Evolutionary conservation across 2,329 filamentous ascomycete genomes (phyloP), one percentile per base, ranked within the genome.

Genomic region (Exophiala sp.): DNA sequence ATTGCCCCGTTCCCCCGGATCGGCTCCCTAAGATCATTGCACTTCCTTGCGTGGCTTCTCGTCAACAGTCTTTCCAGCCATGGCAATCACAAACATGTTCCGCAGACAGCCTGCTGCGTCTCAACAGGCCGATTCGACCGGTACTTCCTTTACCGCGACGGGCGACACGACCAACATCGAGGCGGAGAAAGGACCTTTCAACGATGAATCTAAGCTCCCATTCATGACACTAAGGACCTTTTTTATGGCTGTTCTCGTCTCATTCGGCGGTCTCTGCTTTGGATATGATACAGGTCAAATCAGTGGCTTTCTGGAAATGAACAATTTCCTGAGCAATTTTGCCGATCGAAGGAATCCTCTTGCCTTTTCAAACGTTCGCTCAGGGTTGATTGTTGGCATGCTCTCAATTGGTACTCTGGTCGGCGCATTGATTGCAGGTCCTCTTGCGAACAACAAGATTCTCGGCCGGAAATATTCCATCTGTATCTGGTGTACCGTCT

Each of bases 191-290:
- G 59, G 51, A 3, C 51, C 52, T n/a, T 58, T 58, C 42, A 43
- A 60, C 40, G 71, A 75, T 59, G 71, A 75, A 39, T 71, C 71
- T 43, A 72, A 73, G 11, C 68, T 75, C 57, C 67, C 68, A 34
- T 71, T 72, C 44, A 53, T 76, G 48, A 76, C 74, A 52, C 68
- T 68, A 65, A 68, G 71, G 5, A 71, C 73, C 0, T 68, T 74
- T 55, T 65, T 72, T 54, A 69, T 77, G 57, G 72, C 72, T 45
- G 46, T 76, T 36, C 66, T 75, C 52, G 73, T 75, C 39, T 75
- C 73, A 5, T 76, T 77, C 71, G 74, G 74, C 59, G 74, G 74
- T 57, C 72, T 76, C 62, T 71, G 75, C 53, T 75, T 75, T 60
- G 72, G 73, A 59, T 75, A 75, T 61, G 67, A 71, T 16, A 73